A percentile compares a stretch with the other conserved stretches of the same genome.
Evolutionary conservation across 345 rosid genomes (phyloP).

Genomic region (Arabidopsis suecica): DNA sequence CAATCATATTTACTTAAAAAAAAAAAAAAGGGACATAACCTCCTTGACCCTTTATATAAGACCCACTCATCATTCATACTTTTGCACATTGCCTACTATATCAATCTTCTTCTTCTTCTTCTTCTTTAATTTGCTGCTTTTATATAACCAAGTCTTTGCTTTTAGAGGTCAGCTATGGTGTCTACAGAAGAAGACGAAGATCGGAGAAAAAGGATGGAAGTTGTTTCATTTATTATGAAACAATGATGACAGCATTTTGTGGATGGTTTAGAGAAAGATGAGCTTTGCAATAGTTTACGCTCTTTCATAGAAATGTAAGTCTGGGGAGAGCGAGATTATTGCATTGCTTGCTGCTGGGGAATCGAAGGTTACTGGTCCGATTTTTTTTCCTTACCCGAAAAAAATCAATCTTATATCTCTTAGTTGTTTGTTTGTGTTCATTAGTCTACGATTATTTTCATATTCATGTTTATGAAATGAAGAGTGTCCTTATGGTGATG

Average conservation of each 20-base stretch:
- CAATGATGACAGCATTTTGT: neutral
- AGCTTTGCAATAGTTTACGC: conserved; percentile 49
- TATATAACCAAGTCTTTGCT: conserved; percentile 17
- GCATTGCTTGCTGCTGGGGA: conserved; percentile 47
- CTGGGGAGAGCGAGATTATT: conserved; percentile 48
- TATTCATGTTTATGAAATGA: conserved; percentile 11
- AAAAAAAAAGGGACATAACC: conserved; percentile 33
- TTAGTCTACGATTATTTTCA: conserved; percentile 5
- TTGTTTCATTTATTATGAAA: conserved; percentile 17
- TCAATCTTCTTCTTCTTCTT: conserved; percentile 11
- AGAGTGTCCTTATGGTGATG: conserved; percentile 19
- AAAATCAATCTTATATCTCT: conserved; percentile 41
- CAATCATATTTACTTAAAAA: conserved; percentile 30
- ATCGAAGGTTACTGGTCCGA: conserved; percentile 51
- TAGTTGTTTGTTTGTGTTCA: conserved; percentile 12
- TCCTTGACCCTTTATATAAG: conserved; percentile 46
- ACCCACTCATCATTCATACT: conserved; percentile 46
- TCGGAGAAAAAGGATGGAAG: neutral
- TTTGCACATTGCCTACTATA: conserved; percentile 34
- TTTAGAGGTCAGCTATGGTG: conserved; percentile 36
- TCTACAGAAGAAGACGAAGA: conserved; percentile 33
- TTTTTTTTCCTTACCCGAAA: conserved; percentile 46
- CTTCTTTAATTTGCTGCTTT: conserved; percentile 17
- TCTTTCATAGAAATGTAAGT: conserved; percentile 43
- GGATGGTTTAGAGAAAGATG: conserved; percentile 23